Evolutionary conservation across 148 eudicot species (phyloP).

Genomic region (Polygonum maritimum): DNA sequence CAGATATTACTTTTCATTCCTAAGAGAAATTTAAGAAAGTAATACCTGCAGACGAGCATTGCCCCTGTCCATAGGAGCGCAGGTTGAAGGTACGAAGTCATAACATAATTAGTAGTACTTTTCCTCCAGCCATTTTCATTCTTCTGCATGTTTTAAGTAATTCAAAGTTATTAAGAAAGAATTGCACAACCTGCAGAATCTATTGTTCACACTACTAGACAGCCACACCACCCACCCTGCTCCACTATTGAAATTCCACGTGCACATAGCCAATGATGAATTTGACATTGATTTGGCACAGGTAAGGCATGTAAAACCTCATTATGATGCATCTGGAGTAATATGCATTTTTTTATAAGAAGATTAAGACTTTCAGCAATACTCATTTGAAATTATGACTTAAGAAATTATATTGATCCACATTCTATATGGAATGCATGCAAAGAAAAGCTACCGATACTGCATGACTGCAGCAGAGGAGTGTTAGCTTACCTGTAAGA

Average conservation of each 20-base stretch:
- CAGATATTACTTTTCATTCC: neutral
- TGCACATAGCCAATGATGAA: neutral
- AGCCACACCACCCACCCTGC: neutral
- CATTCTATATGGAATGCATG: too few species aligned
- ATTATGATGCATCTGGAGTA: neutral
- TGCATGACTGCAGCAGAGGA: neutral
- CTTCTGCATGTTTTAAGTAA: conserved; percentile 37
- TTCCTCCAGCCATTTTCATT: conserved; percentile 67
- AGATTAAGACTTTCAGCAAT: neutral
- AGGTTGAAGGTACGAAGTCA: conserved; percentile 78
- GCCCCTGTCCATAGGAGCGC: conserved; percentile 80
- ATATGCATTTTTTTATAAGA: neutral
- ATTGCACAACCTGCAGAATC: neutral
- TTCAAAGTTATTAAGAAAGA: neutral
- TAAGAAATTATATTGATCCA: neutral
- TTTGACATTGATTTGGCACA: neutral
- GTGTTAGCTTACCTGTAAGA: conserved; percentile 41
- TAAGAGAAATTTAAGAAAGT: neutral
- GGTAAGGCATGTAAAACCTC: neutral
- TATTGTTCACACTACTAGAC: neutral
- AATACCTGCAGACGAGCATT: conserved; percentile 73
- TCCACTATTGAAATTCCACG: neutral
- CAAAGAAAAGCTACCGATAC: neutral
- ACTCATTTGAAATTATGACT: neutral
- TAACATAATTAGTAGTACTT: conserved; percentile 52